Conservation (phyloP, 306 rosid species). For the Trifolium pratense region DNA sequence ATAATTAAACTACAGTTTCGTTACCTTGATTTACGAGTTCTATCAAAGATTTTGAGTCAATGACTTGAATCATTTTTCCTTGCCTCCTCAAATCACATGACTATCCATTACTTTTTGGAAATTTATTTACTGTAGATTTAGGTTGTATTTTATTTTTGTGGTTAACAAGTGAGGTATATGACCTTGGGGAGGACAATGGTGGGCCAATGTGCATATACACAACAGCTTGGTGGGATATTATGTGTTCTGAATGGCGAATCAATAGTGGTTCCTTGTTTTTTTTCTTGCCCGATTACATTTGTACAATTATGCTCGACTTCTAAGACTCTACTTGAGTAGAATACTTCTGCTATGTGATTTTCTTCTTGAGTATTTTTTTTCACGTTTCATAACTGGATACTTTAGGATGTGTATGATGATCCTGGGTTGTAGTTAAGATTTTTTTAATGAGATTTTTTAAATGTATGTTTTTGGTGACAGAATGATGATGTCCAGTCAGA, state of each 20-base stretch:
- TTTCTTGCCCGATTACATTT: conserved; percentile 19
- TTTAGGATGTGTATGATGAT: conserved; percentile 9
- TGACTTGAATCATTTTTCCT: conserved; percentile 7
- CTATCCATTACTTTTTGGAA: not conserved
- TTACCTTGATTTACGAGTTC: too few relatives aligned
- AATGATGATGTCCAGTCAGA: conserved; percentile 81
- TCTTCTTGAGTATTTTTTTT: not conserved
- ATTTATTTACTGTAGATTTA: conserved; percentile 20
- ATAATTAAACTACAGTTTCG: too few relatives aligned
- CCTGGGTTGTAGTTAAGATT: not conserved
- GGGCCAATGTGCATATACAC: conserved; percentile 3
- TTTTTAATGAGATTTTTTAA: not conserved
- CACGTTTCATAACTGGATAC: conserved; percentile 22
- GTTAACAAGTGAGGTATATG: conserved; percentile 20
- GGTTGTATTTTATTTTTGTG: conserved; percentile 1
- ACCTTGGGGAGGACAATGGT: conserved; percentile 12
- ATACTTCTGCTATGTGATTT: conserved; percentile 14
- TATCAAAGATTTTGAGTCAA: not conserved
- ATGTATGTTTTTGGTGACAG: conserved; percentile 39
- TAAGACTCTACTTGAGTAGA: conserved; percentile 14
- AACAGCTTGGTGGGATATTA: not conserved
- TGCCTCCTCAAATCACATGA: conserved; percentile 20
- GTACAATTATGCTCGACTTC: conserved; percentile 18
- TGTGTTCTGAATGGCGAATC: conserved; percentile 17
- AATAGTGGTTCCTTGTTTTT: conserved; percentile 7